phyloP scores from a whole-genome alignment of 495 filamentous ascomycete species.

The Clohesyomyces aquaticus region DNA sequence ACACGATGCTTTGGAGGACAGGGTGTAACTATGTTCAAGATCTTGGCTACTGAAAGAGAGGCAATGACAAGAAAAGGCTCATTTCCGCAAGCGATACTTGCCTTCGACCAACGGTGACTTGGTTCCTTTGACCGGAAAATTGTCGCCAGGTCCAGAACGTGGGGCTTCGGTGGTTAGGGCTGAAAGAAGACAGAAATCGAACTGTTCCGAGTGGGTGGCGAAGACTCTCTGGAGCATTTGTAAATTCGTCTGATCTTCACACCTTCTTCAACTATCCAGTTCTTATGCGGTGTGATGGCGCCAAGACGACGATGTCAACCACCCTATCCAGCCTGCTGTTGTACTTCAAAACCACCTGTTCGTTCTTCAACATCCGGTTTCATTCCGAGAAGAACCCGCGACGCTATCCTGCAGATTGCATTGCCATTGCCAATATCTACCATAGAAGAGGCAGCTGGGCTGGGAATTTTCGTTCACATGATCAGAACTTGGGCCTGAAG shows the following conservation, averaged over 20 bases:
- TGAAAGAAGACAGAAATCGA: not conserved
- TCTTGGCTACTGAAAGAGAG: not conserved
- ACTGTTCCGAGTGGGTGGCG: not conserved
- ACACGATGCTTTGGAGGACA: not conserved
- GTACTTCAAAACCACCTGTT: not conserved
- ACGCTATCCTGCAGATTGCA: not conserved
- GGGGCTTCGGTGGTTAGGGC: not conserved
- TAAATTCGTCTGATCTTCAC: not conserved
- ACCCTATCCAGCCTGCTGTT: not conserved
- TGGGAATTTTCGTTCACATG: not conserved
- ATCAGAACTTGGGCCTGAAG: not conserved
- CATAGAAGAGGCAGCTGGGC: not conserved
- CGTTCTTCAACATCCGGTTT: not conserved
- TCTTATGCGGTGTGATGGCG: not conserved
- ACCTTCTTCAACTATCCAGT: constrained; percentile 1
- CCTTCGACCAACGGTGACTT: not conserved
- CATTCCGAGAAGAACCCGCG: not conserved
- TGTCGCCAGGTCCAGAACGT: not conserved
- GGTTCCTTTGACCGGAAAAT: not conserved
- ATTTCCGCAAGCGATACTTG: not conserved
- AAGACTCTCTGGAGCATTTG: not conserved
- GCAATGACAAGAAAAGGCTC: constrained; percentile 1
- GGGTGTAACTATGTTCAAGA: not conserved
- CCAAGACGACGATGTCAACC: not conserved
- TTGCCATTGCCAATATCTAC: not conserved